A percentile compares a stretch with the other conserved stretches of the same genome.
phyloP scores from a whole-genome alignment of 2,329 filamentous ascomycete genomes.

The Acephala macrosclerotiorum region DNA sequence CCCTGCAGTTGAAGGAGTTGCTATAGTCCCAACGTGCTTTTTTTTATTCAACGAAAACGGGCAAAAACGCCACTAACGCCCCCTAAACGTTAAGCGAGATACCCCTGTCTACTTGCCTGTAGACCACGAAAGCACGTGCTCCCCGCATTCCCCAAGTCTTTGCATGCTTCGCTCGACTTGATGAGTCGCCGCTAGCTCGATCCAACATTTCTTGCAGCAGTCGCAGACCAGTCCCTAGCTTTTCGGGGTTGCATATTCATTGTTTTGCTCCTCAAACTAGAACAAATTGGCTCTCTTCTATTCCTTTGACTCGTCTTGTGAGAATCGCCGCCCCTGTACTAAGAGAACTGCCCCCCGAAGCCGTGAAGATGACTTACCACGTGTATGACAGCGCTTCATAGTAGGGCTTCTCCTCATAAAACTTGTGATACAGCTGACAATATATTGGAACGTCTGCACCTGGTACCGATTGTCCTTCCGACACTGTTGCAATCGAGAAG shows the following conservation, averaged over 20 bases:
- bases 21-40: too few relatives aligned
- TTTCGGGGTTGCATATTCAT: too few relatives aligned
- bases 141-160: background rate
- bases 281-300: slow-evolving; percentile 3
- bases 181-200: too few relatives aligned
- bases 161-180: background rate
- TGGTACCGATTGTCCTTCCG: background rate
- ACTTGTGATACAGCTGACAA: slow-evolving; percentile 8
- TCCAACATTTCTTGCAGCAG: too few relatives aligned
- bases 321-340: slow-evolving; percentile 22
- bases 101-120: too few relatives aligned
- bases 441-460: background rate
- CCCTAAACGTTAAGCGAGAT: too few relatives aligned
- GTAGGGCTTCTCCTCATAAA: slow-evolving; percentile 16
- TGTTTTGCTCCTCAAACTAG: background rate
- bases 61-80: too few relatives aligned
- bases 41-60: too few relatives aligned
- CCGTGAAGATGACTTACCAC: slow-evolving; percentile 22
- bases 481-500: background rate
- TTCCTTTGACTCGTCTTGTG: slow-evolving; percentile 15
- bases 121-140: too few relatives aligned
- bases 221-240: too few relatives aligned
- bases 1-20: too few relatives aligned
- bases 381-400: slow-evolving; percentile 40
- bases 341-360: too few relatives aligned